These are phyloP conservation scores for Pseudogymnoascus sp. DNA, from an alignment of 2,329 filamentous ascomycete species.

Conservation along the genomic window DNA sequence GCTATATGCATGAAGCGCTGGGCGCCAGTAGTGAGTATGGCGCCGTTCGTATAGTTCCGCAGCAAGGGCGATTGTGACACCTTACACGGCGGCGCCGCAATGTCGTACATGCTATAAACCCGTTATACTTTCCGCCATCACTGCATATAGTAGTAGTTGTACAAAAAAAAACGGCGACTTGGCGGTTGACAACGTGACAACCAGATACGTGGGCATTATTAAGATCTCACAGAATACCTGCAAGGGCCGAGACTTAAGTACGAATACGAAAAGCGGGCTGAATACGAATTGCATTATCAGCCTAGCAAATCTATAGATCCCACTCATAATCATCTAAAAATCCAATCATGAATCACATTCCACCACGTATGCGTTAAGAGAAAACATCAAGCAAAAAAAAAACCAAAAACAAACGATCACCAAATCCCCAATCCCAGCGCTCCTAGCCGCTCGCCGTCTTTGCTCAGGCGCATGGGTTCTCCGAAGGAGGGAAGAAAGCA, in stretches of 20 bases:
- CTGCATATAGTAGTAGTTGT: background rate
- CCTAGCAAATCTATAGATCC: conserved; percentile 3
- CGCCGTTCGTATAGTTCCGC: background rate
- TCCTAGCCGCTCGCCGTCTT: conserved; percentile 5
- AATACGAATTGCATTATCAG: conserved; percentile 3
- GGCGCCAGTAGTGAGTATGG: background rate
- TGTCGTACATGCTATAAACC: background rate
- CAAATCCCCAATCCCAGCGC: background rate
- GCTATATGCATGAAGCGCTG: background rate
- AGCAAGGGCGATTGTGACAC: background rate
- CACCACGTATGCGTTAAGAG: background rate
- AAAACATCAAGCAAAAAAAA: background rate
- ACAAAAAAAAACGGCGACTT: background rate
- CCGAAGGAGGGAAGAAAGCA: background rate
- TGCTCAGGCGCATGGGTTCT: conserved; percentile 3
- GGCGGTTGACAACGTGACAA: too few species aligned
- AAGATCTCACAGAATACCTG: background rate
- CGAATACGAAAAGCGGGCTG: background rate
- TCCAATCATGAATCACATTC: conserved; percentile 7
- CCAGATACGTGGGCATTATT: background rate
- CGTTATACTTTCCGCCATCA: background rate
- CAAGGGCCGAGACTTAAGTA: background rate
- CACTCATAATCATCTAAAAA: conserved; percentile 7
- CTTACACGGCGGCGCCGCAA: background rate
- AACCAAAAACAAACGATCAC: background rate